Conservation (phyloP, 176 grass and related monocot genomes). For the Lolium perenne region DNA sequence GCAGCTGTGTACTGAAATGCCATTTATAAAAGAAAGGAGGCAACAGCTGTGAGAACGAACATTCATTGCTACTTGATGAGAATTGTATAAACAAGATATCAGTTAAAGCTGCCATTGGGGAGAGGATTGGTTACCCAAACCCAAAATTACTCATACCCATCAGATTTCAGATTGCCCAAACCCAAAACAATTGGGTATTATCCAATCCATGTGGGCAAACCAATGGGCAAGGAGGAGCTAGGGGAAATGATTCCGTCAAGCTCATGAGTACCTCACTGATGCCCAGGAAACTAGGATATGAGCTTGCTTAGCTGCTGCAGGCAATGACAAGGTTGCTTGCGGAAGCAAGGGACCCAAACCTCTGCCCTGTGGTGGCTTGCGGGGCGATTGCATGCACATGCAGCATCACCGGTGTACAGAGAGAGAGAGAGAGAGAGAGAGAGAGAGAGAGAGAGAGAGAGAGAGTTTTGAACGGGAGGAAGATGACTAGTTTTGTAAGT, state of each 20-base stretch:
- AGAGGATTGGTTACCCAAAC: neutral
- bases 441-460: too few relatives aligned
- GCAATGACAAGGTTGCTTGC: neutral
- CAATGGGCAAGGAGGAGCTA: neutral
- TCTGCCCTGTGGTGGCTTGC: neutral
- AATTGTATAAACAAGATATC: conserved; percentile 12
- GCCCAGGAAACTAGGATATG: neutral
- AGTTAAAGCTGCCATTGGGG: neutral
- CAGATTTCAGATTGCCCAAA: neutral
- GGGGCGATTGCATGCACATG: neutral
- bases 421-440: too few relatives aligned
- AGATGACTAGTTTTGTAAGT: neutral
- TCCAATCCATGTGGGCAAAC: neutral
- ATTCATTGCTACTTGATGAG: neutral
- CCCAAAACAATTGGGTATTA: neutral
- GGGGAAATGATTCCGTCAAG: neutral
- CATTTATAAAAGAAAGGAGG: conserved; percentile 24
- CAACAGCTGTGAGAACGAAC: neutral
- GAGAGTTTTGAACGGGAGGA: too few relatives aligned
- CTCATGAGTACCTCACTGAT: neutral
- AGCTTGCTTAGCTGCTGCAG: neutral
- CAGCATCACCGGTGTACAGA: neutral
- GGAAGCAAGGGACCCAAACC: neutral
- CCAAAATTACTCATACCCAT: too few relatives aligned
- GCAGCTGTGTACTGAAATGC: conserved; percentile 6